Evolutionary conservation across 345 rosid species (phyloP), one percentile per base, ranked within the genome.

Genomic region (Theobroma cacao): DNA sequence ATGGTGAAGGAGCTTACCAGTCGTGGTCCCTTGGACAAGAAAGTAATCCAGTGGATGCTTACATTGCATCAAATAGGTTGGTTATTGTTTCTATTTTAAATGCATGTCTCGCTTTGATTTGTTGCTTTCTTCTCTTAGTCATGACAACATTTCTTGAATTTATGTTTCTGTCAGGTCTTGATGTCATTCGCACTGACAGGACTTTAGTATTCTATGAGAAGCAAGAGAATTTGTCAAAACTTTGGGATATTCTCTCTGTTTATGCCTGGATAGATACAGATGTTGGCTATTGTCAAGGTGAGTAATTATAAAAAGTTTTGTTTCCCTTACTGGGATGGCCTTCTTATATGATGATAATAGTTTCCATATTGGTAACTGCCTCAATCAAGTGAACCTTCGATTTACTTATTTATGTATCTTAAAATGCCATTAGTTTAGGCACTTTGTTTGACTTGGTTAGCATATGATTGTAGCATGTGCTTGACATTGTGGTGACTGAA

Each of bases 221-320:
- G 85, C 92, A 89, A 79, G 90, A 92, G 78, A 87, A 96, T 85
- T 83, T 96, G 85, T 90, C 98, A 17, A 96, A 90, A 86, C 97
- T 94, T 73, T 92, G 98, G 99, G 99, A 96, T 85, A 89, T 96
- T 83, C 90, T 96, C 24, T 89, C 97, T 79, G 94, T 94, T 81
- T 96, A 96, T 85, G 95, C 99, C 38, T 92, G 99, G 98, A 85
- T 94, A 69, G 99, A 94, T 84, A 88, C 82, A 53, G 99, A 96
- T 81, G 94, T 94, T 31, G 99, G 98, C 66, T 96, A 96, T 77
- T 90, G 99, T 85, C 99, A 96, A 92, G 99, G 99, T 96, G 79
- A 43, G 70, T 77, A 58, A 41, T 62, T 70, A 4, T 34, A 66
- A 45, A 33, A 79, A 70, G 26, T 38, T 77, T 31, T 33, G 53